Evolutionary conservation across 2,329 filamentous ascomycete species (phyloP).

Genomic region (Phialocephala subalpina): DNA sequence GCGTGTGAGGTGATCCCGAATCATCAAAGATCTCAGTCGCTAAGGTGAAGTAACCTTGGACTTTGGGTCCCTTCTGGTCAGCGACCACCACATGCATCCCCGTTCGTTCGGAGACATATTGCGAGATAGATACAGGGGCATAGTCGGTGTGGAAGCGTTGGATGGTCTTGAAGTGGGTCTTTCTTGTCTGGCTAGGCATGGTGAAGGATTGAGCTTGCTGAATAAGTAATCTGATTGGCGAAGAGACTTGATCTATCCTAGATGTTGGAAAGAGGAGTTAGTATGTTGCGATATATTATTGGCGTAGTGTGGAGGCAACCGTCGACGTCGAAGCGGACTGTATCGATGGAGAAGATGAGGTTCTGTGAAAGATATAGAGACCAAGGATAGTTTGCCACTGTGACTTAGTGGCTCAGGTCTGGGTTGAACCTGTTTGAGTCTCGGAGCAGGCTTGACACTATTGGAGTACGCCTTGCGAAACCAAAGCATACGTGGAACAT

Average conservation of each 20-base stretch:
- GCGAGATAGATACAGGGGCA: conserved; percentile 85
- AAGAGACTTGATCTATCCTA: neutral
- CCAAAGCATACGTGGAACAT: neutral
- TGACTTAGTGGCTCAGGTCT: neutral
- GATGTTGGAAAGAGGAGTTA: neutral
- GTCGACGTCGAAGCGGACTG: neutral
- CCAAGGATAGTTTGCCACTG: neutral
- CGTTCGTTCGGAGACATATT: conserved; percentile 94
- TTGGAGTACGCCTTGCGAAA: neutral
- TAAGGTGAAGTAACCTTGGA: conserved; percentile 92
- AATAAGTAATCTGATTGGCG: neutral
- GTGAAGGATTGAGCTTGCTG: conserved; percentile 39
- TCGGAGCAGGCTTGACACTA: neutral
- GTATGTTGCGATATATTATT: neutral
- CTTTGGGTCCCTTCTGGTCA: conserved; percentile 92
- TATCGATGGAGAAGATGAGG: too few relatives aligned
- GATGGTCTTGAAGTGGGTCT: conserved; percentile 78
- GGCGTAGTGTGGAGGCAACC: neutral
- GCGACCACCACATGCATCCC: conserved; percentile 95
- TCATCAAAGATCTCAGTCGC: conserved; percentile 98
- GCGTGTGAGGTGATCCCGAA: conserved; percentile 87
- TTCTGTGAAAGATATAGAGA: neutral
- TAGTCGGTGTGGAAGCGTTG: conserved; percentile 91
- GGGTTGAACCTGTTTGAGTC: neutral
- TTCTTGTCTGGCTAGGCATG: conserved; percentile 62